Evolutionary conservation across 176 grass and related monocot species (phyloP), one percentile per base, ranked within the genome.

Genomic region (Tuctoria greenei): DNA sequence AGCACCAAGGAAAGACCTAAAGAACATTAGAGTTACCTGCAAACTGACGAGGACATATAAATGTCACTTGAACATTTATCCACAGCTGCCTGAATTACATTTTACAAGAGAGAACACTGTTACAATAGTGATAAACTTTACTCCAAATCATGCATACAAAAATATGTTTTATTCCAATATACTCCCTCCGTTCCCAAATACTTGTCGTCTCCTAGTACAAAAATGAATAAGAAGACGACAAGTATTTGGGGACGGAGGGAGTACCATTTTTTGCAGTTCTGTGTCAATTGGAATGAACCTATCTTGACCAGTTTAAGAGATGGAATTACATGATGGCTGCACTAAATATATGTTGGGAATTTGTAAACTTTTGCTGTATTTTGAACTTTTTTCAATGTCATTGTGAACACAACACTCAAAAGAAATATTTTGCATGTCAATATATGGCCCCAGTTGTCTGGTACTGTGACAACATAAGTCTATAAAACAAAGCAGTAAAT

Each of bases 41-140:
- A 93, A 85, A 93, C 84, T 25, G 91, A 78, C 6, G 87, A 90
- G 13, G 91, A 42, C 91, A 90, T 85, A 59, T 61, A 72, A 74
- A 67, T 44, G 43, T 39, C 15, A 75, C 60, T 61, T 39, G 84
- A 87, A 47, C 69, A 49, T 75, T 85, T 85, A 49, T 40, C 50
- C 31, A 80, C 76, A 44, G 67, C 52, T 74, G 54, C 44, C 86
- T 88, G 75, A 80, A 78, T 55, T 37, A 51, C 1, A 71, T 64
- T 64, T 78, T 78, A 36, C 23, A 71, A 50, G n/a, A 15, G 43
- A 57, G 7, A 52, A 72, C 64, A 34, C 65, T 71, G 64, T 40
- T 64, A 70, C 17, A 74, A 36, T 43, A 14, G 74, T 42, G 26
- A 74, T 50, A 35, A 68, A 25, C 40, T 67, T 41, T 62, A 50